Conservation (phyloP, 2,329 filamentous ascomycete species). For the Colletotrichum aenigma region DNA sequence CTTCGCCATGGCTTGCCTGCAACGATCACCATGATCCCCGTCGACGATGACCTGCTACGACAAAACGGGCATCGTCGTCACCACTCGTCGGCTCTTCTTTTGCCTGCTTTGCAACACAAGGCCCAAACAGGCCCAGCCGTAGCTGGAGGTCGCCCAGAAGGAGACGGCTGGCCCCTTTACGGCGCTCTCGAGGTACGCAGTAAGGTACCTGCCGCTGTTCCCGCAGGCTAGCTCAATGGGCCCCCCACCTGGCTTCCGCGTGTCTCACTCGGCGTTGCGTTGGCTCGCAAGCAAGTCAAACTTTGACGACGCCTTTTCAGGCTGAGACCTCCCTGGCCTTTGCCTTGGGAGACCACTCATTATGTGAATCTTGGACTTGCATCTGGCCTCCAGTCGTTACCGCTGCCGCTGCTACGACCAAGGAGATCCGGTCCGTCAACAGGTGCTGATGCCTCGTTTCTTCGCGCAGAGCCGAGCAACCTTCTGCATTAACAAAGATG, state of each 20-base stretch:
- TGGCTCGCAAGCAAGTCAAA: not conserved
- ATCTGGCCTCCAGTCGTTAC: not conserved
- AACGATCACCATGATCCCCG: not conserved
- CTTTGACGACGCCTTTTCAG: not conserved
- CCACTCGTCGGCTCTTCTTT: not conserved
- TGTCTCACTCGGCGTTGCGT: slow-evolving; percentile 4
- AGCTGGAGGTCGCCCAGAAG: not conserved
- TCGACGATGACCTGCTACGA: not conserved
- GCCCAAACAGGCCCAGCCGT: not conserved
- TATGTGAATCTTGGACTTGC: not conserved
- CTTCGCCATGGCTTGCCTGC: not conserved
- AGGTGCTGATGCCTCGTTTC: not conserved
- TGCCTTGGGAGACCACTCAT: not conserved
- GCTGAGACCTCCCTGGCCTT: not conserved
- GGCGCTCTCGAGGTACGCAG: not conserved
- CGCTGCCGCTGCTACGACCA: not conserved
- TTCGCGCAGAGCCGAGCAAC: not conserved
- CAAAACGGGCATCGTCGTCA: slow-evolving; percentile 3
- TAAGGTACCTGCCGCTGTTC: slow-evolving; percentile 11
- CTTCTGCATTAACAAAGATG: not conserved
- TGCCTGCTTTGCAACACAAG: not conserved
- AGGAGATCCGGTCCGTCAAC: not conserved
- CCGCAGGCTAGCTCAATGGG: not conserved
- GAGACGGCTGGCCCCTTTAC: not conserved
- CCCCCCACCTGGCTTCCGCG: not conserved